Percentiles rank a stretch among this genome's conserved stretches.
Conservation (phyloP, 2,329 filamentous ascomycete species). For the Aureobasidium vineae region DNA sequence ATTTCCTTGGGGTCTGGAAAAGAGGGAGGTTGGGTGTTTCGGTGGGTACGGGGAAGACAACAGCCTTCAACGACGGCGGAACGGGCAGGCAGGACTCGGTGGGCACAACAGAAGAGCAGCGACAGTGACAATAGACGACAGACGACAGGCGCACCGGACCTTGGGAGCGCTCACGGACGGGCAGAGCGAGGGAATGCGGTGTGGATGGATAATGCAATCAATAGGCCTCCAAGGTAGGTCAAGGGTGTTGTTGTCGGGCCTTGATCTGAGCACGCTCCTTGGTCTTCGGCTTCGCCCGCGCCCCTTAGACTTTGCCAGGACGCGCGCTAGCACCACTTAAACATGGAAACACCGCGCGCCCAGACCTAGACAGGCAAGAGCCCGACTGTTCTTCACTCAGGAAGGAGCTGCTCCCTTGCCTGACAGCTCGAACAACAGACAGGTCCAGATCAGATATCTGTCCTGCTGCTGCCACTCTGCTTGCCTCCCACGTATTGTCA, state of each 20-base stretch:
- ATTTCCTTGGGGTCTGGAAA: not conserved
- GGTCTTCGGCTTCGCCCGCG: not conserved
- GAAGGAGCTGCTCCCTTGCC: not conserved
- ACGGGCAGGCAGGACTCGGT: slow-evolving; percentile 9
- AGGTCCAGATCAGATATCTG: not conserved
- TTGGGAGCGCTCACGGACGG: not conserved
- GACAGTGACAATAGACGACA: slow-evolving; percentile 15
- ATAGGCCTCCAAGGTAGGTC: slow-evolving; percentile 13
- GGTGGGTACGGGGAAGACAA: slow-evolving; percentile 15
- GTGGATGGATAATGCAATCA: slow-evolving; percentile 8
- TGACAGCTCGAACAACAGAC: slow-evolving; percentile 4
- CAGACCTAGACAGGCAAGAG: not conserved
- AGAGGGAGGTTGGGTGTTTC: slow-evolving; percentile 24
- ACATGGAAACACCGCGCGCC: slow-evolving; percentile 9
- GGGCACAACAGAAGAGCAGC: not conserved
- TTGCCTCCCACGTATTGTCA: not conserved
- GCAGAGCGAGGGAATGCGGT: slow-evolving; percentile 12
- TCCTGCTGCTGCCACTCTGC: not conserved
- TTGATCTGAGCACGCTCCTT: not conserved
- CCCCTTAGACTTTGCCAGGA: slow-evolving; percentile 1
- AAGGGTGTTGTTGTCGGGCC: slow-evolving; percentile 16
- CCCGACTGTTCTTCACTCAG: not conserved
- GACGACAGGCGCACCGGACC: slow-evolving; percentile 10
- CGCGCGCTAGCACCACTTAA: slow-evolving; percentile 1
- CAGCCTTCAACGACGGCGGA: slow-evolving; percentile 15